Evolutionary conservation across 2,329 filamentous ascomycete species (phyloP).

Genomic region (Botryotinia convoluta): DNA sequence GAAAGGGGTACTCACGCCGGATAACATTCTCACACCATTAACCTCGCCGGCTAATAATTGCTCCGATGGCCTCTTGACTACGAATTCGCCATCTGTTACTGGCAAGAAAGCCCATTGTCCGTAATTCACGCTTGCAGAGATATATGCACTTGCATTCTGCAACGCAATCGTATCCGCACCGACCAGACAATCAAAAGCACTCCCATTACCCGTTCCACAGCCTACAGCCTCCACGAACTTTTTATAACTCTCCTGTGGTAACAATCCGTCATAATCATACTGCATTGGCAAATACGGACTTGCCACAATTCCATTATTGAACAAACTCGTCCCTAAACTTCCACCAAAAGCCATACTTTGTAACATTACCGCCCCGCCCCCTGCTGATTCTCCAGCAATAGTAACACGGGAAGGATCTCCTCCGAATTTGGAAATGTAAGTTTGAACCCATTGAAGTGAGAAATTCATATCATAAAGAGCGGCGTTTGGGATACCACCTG

Average conservation of each 20-base stretch:
- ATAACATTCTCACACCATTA: constrained; percentile 34
- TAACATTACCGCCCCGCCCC: constrained; percentile 50
- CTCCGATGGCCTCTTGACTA: constrained; percentile 36
- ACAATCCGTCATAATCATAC: constrained; percentile 46
- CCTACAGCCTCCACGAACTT: constrained; percentile 44
- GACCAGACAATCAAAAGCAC: constrained; percentile 35
- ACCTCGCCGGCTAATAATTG: constrained; percentile 37
- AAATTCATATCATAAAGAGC: constrained; percentile 61
- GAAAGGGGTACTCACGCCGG: constrained; percentile 11
- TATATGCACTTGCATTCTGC: constrained; percentile 32
- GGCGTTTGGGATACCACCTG: constrained; percentile 57
- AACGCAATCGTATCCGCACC: constrained; percentile 35
- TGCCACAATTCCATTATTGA: constrained; percentile 34
- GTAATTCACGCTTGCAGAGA: constrained; percentile 26
- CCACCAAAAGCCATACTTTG: constrained; percentile 40
- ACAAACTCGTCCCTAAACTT: constrained; percentile 4
- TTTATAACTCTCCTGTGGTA: constrained; percentile 46
- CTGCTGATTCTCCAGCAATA: constrained; percentile 54
- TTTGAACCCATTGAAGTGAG: constrained; percentile 57
- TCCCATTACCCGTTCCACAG: constrained; percentile 41
- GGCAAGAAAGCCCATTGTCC: constrained; percentile 40
- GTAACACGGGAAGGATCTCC: constrained; percentile 52
- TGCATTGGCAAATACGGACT: constrained; percentile 54
- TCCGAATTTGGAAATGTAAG: constrained; percentile 52
- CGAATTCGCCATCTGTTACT: constrained; percentile 39